Conservation (phyloP, 768 basidiomycete genomes). For the Calvatia gigantea region DNA sequence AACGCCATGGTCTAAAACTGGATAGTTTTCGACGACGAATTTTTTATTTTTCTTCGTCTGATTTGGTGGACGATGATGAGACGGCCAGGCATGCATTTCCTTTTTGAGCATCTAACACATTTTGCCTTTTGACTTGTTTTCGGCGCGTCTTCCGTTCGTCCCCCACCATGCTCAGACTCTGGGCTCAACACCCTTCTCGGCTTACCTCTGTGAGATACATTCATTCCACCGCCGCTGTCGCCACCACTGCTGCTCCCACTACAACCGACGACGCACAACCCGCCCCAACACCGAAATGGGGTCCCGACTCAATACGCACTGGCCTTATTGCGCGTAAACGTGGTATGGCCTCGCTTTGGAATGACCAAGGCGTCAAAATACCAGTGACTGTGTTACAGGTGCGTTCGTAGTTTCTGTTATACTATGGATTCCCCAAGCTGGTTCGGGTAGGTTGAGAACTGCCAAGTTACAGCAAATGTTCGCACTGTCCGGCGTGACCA, state of each 20-base stretch:
- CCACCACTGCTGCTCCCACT: constrained; percentile 23
- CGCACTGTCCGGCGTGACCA: constrained; percentile 58
- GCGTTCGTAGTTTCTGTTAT: constrained; percentile 18
- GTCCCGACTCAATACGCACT: constrained; percentile 79
- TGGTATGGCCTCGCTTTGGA: constrained; percentile 94
- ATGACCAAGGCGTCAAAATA: constrained; percentile 79
- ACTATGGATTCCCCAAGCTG: constrained; percentile 5
- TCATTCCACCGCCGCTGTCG: constrained; percentile 37
- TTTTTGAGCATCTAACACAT: constrained; percentile 12
- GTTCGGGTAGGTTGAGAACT: constrained; percentile 67
- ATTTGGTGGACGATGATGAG: constrained; percentile 37
- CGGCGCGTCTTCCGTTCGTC: constrained; percentile 10
- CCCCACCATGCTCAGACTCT: constrained; percentile 48
- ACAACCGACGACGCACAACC: constrained; percentile 18
- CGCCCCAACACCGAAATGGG: constrained; percentile 60
- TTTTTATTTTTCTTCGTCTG: constrained; percentile 22
- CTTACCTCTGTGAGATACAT: constrained; percentile 33
- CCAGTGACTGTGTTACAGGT: constrained; percentile 97
- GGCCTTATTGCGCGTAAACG: constrained; percentile 93
- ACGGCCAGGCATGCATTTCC: constrained; percentile 69
- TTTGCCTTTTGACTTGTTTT: constrained; percentile 25
- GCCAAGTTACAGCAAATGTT: constrained; percentile 84
- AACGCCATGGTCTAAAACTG: constrained; percentile 53
- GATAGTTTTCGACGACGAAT: constrained; percentile 36
- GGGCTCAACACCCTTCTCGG: constrained; percentile 34